Base-by-base conservation (phyloP, 163 green algal genomes). In the Prototheca stagnorum region DNA sequence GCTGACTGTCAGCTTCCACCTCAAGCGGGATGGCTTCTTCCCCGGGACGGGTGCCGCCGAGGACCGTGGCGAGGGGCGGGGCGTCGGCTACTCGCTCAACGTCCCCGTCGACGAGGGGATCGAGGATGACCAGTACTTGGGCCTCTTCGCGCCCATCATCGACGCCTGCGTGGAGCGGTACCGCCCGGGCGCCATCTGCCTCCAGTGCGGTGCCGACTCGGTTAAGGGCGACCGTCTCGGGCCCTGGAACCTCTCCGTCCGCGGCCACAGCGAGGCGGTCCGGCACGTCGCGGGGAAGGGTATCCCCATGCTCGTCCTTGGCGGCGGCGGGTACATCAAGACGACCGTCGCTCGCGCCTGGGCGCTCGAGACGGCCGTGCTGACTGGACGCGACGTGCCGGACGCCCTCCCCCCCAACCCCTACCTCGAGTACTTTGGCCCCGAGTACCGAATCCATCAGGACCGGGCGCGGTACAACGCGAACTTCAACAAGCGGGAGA, bases 261-360 rank as follows among this genome's bases (percentile, higher is more conserved):
- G 75, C 36, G 89, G 88, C 5, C 90, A 99, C 58, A 78, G 74
- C 0, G 80, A 93, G 49, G 82, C 77, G 14, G 79, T 97, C 17
- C 51, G 62, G n/a, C 93, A 88, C 59, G 86, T 97, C 69, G 82
- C 84, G 56, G 62, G 54, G 3, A 97, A 92, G 60, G 72, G 73
- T 22, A 57, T 95, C 31, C 90, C 90, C 16, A 74, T 94, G 65
- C 73, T 99, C n/a, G 80, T 98, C 25, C 81, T 85, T 25, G 89
- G 85, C 11, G 89, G 89, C 5, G 90, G 90, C 2, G 90, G 90
- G 11, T 99, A 99, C 73, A 95, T 81, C 24, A 97, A 95, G 49
- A 79, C 77, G 41, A 97, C 94, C 48, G 90, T 99, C 20, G 84
- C 90, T 2, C 61, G 89, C 1, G 94, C 86, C 49, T 99, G 90